Base-by-base conservation (phyloP, 257 asterid genomes). In the Striga asiatica region DNA sequence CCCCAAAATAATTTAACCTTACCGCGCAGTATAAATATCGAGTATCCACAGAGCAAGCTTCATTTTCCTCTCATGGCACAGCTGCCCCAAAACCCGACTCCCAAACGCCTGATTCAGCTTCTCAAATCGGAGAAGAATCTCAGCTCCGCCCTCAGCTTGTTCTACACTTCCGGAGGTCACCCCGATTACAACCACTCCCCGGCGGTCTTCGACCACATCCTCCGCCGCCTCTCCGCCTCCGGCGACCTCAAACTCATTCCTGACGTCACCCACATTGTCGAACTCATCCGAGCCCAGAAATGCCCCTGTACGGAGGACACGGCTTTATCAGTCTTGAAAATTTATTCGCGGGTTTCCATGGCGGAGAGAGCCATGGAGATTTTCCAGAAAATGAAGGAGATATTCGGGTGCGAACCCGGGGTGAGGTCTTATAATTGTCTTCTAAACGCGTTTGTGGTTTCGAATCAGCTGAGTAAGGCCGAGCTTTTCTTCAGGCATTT, bases 321-420 rank as follows among this genome's bases (percentile, higher is more conserved):
- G 8, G 89, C 80, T 6, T 56, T 91, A 16, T 56, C 81, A 21
- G 88, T 77, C 3, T 55, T 91, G 32, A 91, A 84, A 60, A 67
- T 77, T 3, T 84, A 78, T 51, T 71, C 97, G 0, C 70, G 76
- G 28, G 76, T 78, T 58, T 71, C 21, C 9, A 69, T 78, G 85
- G 78, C 62, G 49, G 89, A 84, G 27, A 77, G 64, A 66, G 93
- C 93, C 4, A 60, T 82, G 80, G 82, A 72, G 20, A 9, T 68
- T 50, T 82, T 91, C 56, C 93, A 84, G 67, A 82, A 68, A 24
- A 91, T 91, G 89, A 61, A 48, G 73, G 74, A 77, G 28, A 64
- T 78, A 29, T 87, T 87, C 28, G 89, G 89, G 12, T 82, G 95
- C 62, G 76, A 70, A 24, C 94, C 96, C 3, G 76, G 85, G 34